Base-by-base conservation (phyloP, 1,139 yeast species). In the Hansenula sp. region DNA sequence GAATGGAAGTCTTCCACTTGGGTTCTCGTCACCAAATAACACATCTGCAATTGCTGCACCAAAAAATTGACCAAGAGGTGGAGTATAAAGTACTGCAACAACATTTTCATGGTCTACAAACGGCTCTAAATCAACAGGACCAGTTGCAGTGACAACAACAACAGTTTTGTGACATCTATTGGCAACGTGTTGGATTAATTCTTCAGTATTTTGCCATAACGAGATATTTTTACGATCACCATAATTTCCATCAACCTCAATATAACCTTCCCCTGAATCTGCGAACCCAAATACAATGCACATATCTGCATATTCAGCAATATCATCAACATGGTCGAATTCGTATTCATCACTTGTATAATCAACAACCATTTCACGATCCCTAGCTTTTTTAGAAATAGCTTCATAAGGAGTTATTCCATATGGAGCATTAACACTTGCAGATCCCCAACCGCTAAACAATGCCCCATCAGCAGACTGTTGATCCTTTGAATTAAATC, bases 1-100 rank as follows among this genome's bases (percentile, higher is more conserved):
- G 50, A 78, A 79, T 0, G 86, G 84, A 36, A 79, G 64, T 48
- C 74, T 71, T 3, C 85, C 86, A 18, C 81, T 74, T 8, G 85
- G 85, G 48, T 75, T 75, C 19, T 63, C 66, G 32, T 74, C 80
- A 2, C 86, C 86, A 60, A 77, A 79, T 39, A 75, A 57, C 14
- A 73, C 56, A 24, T 75, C 75, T 2, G 74, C 74, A 31, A 73
- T 62, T 12, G 71, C 74, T 48, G 64, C 46, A 41, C 73, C 77
- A 46, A 67, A 69, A 57, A 64, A 76, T 53, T 79, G 82, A 20
- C 85, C 85, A 40, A 75, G 66, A 6, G 83, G 82, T 12, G 80
- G 71, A 7, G 79, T 64, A 52, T 65, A 76, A 17, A 79, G 44
- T 5, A 79, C 79, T 1, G 72, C 84, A 27, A 76, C 78, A 31